These are phyloP conservation scores for Fusarium graminum DNA, from an alignment of 2,329 filamentous ascomycete species.

Conservation along the genomic window DNA sequence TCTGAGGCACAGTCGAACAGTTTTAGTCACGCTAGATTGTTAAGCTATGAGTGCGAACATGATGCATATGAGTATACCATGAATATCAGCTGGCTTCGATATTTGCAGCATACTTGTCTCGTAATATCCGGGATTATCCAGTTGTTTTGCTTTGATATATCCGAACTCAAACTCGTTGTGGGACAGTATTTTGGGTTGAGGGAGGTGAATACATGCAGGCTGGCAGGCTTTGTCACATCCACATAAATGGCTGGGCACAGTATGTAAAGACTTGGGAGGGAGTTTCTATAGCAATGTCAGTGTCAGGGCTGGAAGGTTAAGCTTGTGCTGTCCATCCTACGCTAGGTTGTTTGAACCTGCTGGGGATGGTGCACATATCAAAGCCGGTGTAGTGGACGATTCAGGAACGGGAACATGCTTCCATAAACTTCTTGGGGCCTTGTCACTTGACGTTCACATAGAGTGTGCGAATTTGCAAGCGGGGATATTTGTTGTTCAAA, in stretches of 20 bases:
- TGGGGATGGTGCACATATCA: slow-evolving; percentile 4
- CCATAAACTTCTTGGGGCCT: not conserved
- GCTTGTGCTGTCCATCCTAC: slow-evolving; percentile 6
- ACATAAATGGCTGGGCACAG: slow-evolving; percentile 10
- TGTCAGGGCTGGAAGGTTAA: not conserved
- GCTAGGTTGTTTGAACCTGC: slow-evolving; percentile 11
- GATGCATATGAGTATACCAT: not conserved
- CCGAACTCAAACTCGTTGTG: not conserved
- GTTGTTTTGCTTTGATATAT: not conserved
- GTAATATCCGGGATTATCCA: not conserved
- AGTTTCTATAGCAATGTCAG: slow-evolving; percentile 12
- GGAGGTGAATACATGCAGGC: not conserved
- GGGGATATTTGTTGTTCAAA: not conserved
- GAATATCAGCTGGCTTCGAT: not conserved
- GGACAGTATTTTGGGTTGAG: not conserved
- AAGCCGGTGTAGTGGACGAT: not conserved
- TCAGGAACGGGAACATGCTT: not conserved
- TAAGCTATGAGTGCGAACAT: not conserved
- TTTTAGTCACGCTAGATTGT: slow-evolving; percentile 6
- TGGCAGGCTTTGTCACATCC: slow-evolving; percentile 8
- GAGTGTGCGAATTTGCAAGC: not conserved
- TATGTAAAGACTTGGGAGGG: not conserved
- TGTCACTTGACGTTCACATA: slow-evolving; percentile 23
- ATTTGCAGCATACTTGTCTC: not conserved
- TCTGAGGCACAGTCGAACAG: slow-evolving; percentile 2